Conservation (phyloP, 208 protist species). For the Trypanosoma cruzi region DNA sequence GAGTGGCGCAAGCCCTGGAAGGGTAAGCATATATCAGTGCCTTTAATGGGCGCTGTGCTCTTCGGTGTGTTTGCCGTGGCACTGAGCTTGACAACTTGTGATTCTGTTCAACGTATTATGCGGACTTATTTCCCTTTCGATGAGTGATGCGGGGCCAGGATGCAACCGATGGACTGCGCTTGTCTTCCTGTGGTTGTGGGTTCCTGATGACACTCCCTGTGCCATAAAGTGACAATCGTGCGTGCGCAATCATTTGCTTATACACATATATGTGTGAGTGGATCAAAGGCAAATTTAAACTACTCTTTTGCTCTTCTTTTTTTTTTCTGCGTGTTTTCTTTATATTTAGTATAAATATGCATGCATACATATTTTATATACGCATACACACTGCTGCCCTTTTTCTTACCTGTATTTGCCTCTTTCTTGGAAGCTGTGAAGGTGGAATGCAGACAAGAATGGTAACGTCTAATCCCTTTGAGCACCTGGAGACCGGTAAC, state of each 20-base stretch:
- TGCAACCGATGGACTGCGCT: neutral
- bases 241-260: too few relatives aligned
- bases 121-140: neutral
- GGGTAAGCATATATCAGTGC: neutral
- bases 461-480: too few relatives aligned
- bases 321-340: neutral
- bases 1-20: conserved; percentile 73
- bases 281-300: neutral
- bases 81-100: neutral
- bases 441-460: too few relatives aligned
- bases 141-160: neutral
- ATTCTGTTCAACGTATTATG: conserved; percentile 5
- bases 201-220: neutral
- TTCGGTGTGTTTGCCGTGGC: conserved; percentile 31
- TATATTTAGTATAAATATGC: neutral
- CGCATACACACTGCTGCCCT: too few relatives aligned
- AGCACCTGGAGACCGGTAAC: too few relatives aligned
- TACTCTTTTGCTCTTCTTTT: neutral
- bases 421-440: too few relatives aligned
- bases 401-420: too few relatives aligned
- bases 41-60: conserved; percentile 32
- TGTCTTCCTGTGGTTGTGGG: neutral
- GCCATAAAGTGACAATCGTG: too few relatives aligned
- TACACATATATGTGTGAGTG: too few relatives aligned
- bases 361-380: too few relatives aligned